These are phyloP conservation scores for Colletotrichum horii DNA, from an alignment of 2,329 filamentous ascomycete species.

Conservation along the genomic window DNA sequence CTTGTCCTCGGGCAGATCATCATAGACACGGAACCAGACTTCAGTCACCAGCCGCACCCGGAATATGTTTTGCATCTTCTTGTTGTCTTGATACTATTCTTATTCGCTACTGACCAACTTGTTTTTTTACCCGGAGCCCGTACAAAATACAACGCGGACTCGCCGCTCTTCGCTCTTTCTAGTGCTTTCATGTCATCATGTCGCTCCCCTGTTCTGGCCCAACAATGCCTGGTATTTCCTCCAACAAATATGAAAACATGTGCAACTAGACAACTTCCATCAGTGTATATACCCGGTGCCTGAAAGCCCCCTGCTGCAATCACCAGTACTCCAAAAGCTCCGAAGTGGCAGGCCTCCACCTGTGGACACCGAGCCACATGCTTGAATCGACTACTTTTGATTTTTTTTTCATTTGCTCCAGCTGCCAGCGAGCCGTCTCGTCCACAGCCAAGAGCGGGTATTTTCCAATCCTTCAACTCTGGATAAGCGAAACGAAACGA, in stretches of 20 bases:
- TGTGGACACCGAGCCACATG: neutral
- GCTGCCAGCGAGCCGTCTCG: neutral
- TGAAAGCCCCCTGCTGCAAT: neutral
- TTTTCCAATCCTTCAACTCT: neutral
- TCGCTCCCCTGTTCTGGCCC: constrained; percentile 1
- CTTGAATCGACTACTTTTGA: neutral
- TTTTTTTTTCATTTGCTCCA: constrained; percentile 3
- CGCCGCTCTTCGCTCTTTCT: neutral
- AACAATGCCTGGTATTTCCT: constrained; percentile 16
- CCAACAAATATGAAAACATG: constrained; percentile 4
- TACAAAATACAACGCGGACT: constrained; percentile 6
- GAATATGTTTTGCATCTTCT: neutral
- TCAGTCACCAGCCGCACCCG: neutral
- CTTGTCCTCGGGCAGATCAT: neutral
- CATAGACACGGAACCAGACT: neutral
- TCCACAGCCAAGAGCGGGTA: neutral
- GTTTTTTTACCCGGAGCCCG: neutral
- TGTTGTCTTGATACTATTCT: neutral
- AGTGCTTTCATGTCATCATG: constrained; percentile 16
- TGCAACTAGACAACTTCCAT: constrained; percentile 2
- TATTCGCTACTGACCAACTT: neutral
- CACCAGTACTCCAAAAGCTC: constrained; percentile 7
- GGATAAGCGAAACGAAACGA: neutral
- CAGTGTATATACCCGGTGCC: neutral
- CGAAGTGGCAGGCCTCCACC: neutral